A percentile compares a stretch with the other conserved stretches of the same genome.
phyloP scores from a whole-genome alignment of 139 green algal genomes.

The Closterium sp. region DNA sequence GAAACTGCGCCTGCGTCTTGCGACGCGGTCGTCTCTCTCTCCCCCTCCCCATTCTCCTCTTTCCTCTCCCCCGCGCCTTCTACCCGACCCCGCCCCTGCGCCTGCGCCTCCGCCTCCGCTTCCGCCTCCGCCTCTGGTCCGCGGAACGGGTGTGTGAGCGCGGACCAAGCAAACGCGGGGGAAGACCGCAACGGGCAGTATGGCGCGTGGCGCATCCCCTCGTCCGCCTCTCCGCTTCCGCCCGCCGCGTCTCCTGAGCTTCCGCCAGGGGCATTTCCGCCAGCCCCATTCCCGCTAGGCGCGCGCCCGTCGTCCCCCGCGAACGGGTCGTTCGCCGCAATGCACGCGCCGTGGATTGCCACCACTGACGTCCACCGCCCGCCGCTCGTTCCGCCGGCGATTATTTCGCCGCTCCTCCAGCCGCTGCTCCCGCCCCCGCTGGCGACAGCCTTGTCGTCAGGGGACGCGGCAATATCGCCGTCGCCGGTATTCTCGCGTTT shows the following conservation, averaged over 20 bases:
- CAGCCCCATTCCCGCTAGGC: background rate
- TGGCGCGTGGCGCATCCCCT: background rate
- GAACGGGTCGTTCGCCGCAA: background rate
- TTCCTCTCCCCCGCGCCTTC: background rate
- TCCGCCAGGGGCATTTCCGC: background rate
- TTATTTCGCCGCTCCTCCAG: background rate
- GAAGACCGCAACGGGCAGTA: background rate
- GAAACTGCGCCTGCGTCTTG: too few relatives aligned
- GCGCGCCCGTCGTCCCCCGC: background rate
- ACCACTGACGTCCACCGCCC: background rate
- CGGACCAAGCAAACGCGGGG: background rate
- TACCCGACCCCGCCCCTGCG: background rate
- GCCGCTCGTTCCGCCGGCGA: background rate
- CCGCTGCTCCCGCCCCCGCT: too few relatives aligned
- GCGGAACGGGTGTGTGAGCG: background rate
- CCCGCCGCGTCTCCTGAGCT: background rate
- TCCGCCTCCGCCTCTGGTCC: background rate
- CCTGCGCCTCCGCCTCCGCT: background rate
- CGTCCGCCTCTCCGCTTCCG: background rate
- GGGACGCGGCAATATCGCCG: background rate
- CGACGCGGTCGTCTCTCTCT: too few relatives aligned
- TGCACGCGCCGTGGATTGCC: background rate
- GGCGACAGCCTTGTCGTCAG: background rate
- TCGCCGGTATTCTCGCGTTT: background rate
- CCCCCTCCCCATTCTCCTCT: background rate